phyloP scores from a whole-genome alignment of 116 monocot species.

The Thalassia testudinum region DNA sequence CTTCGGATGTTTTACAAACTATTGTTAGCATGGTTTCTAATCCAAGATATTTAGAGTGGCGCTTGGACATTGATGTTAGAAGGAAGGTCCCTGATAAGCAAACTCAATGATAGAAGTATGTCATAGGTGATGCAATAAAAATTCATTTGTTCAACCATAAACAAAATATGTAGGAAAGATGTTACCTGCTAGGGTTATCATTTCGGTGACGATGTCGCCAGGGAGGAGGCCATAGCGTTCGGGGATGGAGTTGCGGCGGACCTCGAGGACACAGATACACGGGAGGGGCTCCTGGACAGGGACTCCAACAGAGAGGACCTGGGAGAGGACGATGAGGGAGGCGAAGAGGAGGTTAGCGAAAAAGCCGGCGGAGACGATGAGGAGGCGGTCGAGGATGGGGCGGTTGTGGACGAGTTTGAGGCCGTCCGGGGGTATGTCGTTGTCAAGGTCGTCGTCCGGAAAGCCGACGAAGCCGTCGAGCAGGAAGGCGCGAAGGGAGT shows the following conservation, averaged over 20 bases:
- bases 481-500: slow-evolving; percentile 81
- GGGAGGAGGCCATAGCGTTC: slow-evolving; percentile 39
- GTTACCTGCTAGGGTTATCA: too few species aligned
- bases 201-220: slow-evolving; percentile 56
- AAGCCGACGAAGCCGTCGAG: slow-evolving; percentile 93
- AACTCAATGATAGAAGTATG: too few species aligned
- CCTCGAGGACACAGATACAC: slow-evolving; percentile 66
- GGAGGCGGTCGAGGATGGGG: slow-evolving; percentile 53
- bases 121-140: too few species aligned
- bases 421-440: slow-evolving; percentile 47
- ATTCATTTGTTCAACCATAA: too few species aligned
- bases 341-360: slow-evolving; percentile 72
- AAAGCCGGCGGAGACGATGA: slow-evolving; percentile 80
- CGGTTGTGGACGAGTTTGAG: slow-evolving; percentile 66
- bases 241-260: slow-evolving; percentile 51
- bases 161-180: too few species aligned
- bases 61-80: too few species aligned
- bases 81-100: too few species aligned
- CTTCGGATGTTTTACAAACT: too few species aligned
- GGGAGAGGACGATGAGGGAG: slow-evolving; percentile 48
- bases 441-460: slow-evolving; percentile 73
- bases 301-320: slow-evolving; percentile 56
- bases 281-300: slow-evolving; percentile 50
- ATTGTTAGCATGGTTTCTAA: too few species aligned
- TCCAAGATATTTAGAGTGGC: too few species aligned